These are phyloP conservation scores for Phytophthora vignae DNA, from an alignment of 352 stramenopile genomes.

Conservation along the genomic window DNA sequence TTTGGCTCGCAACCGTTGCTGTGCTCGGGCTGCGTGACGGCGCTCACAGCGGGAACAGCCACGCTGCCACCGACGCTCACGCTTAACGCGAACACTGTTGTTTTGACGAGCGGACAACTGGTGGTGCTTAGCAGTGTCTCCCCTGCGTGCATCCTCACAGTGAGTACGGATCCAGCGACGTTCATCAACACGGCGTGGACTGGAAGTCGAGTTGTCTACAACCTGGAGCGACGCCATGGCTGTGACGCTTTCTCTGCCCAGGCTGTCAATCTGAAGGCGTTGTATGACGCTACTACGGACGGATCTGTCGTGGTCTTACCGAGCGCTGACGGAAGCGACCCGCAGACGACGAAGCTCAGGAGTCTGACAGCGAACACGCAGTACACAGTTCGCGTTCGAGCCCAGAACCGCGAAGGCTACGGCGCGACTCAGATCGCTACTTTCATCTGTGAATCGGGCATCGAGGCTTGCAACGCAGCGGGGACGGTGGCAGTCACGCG, in stretches of 20 bases:
- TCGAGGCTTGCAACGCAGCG: conserved; percentile 75
- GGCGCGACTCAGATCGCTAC: conserved; percentile 64
- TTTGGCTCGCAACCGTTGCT: conserved; percentile 48
- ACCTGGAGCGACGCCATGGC: conserved; percentile 48
- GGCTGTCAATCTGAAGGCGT: conserved; percentile 43
- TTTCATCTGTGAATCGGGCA: conserved; percentile 87
- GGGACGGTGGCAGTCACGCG: conserved; percentile 50
- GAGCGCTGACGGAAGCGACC: not conserved
- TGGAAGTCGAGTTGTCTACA: conserved; percentile 50
- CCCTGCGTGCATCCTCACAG: conserved; percentile 60
- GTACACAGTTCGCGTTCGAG: conserved; percentile 88
- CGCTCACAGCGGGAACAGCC: conserved; percentile 42
- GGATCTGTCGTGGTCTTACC: conserved; percentile 49
- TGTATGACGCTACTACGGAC: conserved; percentile 57
- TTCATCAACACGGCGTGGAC: conserved; percentile 52
- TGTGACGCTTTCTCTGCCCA: conserved; percentile 66
- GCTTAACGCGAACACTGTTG: conserved; percentile 36
- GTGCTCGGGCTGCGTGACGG: conserved; percentile 60
- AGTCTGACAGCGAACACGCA: conserved; percentile 51
- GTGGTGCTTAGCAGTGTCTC: conserved; percentile 54
- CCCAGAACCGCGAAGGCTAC: conserved; percentile 87
- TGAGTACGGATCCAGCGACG: conserved; percentile 32
- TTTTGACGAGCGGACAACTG: conserved; percentile 47
- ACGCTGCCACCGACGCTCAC: conserved; percentile 35
- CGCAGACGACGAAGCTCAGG: conserved; percentile 30